phyloP scores from a whole-genome alignment of 2,329 filamentous ascomycete genomes.

The Zasmidium citrigriseum region DNA sequence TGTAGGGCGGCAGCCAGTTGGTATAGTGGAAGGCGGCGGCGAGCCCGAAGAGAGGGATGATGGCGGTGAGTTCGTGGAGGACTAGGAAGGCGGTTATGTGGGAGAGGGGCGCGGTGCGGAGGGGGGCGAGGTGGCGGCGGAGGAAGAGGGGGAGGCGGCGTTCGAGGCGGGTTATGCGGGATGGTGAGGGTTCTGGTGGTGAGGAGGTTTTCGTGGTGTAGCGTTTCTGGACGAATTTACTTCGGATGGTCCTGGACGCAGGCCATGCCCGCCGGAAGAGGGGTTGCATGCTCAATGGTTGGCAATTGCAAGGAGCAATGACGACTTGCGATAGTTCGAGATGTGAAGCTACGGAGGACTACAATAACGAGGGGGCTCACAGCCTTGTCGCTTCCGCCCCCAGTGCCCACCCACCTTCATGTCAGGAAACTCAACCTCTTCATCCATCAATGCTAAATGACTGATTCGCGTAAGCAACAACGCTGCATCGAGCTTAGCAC shows the following conservation, averaged over 20 bases:
- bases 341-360: too few species aligned
- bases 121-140: slow-evolving; percentile 66
- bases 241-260: slow-evolving; percentile 1
- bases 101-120: slow-evolving; percentile 75
- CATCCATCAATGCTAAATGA: too few species aligned
- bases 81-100: slow-evolving; percentile 85
- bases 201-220: not conserved
- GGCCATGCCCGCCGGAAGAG: slow-evolving; percentile 4
- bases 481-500: too few species aligned
- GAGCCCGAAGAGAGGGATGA: slow-evolving; percentile 75
- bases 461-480: too few species aligned
- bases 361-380: too few species aligned
- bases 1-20: slow-evolving; percentile 66
- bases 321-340: too few species aligned
- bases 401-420: too few species aligned
- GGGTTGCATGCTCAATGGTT: slow-evolving; percentile 1
- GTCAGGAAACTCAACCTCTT: too few species aligned
- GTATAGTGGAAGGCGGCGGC: slow-evolving; percentile 79
- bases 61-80: slow-evolving; percentile 87
- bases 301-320: too few species aligned
- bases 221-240: not conserved
- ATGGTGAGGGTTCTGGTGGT: not conserved
- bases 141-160: slow-evolving; percentile 62
- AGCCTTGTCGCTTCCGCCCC: too few species aligned
- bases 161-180: slow-evolving; percentile 39